Evolutionary conservation across 2,329 filamentous ascomycete genomes (phyloP).

Genomic region (Proliferodiscus dingleyae): DNA sequence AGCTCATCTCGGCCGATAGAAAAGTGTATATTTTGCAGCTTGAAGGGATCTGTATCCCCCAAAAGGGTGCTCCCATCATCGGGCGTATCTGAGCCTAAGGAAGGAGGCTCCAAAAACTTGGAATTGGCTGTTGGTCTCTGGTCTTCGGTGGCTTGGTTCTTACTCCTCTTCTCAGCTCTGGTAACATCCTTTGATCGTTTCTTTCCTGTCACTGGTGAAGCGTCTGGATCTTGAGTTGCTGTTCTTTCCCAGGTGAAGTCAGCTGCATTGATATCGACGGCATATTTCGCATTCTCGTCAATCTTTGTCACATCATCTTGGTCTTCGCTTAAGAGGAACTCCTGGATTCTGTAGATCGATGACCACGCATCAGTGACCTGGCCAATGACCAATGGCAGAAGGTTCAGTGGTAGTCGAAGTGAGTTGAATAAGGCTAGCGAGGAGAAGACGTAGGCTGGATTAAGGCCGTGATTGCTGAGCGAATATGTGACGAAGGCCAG

Average conservation of each 20-base stretch:
- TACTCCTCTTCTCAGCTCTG: conserved; percentile 19
- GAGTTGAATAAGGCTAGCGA: conserved; percentile 92
- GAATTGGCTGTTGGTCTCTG: conserved; percentile 29
- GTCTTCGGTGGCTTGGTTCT: conserved; percentile 39
- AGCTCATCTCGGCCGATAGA: conserved; percentile 69
- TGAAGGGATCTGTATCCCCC: conserved; percentile 60
- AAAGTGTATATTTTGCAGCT: conserved; percentile 64
- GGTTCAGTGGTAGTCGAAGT: conserved; percentile 81
- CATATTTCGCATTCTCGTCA: conserved; percentile 55
- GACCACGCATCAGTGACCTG: conserved; percentile 87
- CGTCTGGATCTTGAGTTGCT: conserved; percentile 49
- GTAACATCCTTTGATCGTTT: conserved; percentile 43
- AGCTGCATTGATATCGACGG: conserved; percentile 66
- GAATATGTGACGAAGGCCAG: conserved; percentile 83
- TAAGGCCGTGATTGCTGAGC: conserved; percentile 59
- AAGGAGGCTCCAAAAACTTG: conserved; percentile 27
- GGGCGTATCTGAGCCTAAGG: conserved; percentile 41
- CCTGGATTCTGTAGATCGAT: conserved; percentile 78
- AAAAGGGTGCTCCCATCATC: conserved; percentile 52
- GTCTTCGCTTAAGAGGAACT: conserved; percentile 84
- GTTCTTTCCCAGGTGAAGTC: conserved; percentile 84
- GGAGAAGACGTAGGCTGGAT: conserved; percentile 80
- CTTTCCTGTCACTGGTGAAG: conserved; percentile 50
- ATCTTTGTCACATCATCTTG: conserved; percentile 62
- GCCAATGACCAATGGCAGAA: conserved; percentile 82